Percentiles rank a stretch among this genome's conserved stretches.
These are phyloP conservation scores for Tulasnella sp. DNA, from an alignment of 768 basidiomycete species.

Conservation along the genomic window DNA sequence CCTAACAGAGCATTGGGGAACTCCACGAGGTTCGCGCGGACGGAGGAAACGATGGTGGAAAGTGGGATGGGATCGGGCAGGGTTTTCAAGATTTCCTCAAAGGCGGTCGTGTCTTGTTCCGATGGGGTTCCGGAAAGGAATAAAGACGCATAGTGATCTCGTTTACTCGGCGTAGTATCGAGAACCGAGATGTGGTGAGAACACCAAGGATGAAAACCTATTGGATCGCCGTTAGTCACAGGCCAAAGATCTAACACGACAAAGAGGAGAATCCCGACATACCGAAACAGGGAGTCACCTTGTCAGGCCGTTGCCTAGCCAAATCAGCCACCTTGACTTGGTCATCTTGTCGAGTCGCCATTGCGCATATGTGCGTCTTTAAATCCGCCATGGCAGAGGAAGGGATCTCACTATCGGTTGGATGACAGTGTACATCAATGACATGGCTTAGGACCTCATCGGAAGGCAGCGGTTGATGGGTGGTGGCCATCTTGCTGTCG, in stretches of 20 bases:
- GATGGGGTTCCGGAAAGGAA: slow-evolving; percentile 41
- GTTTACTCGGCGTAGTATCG: slow-evolving; percentile 40
- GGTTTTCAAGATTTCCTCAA: slow-evolving; percentile 49
- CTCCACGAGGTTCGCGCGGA: slow-evolving; percentile 51
- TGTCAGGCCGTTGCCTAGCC: slow-evolving; percentile 50
- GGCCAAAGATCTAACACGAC: neutral
- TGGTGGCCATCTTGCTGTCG: neutral
- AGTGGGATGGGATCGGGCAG: slow-evolving; percentile 71
- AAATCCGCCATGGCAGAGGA: slow-evolving; percentile 47
- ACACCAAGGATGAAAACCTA: slow-evolving; percentile 95
- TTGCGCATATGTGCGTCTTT: slow-evolving; percentile 68
- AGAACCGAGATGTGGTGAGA: slow-evolving; percentile 60
- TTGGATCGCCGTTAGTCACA: neutral
- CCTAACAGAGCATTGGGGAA: slow-evolving; percentile 77
- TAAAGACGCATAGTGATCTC: slow-evolving; percentile 65
- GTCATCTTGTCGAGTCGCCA: slow-evolving; percentile 50
- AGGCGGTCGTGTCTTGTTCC: slow-evolving; percentile 32
- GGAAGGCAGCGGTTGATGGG: slow-evolving; percentile 10
- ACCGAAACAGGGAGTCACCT: slow-evolving; percentile 82
- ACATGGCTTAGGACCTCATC: slow-evolving; percentile 51
- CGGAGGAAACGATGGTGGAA: slow-evolving; percentile 45
- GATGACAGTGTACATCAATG: slow-evolving; percentile 87
- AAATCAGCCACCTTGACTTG: slow-evolving; percentile 64
- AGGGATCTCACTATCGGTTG: slow-evolving; percentile 61
- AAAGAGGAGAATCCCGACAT: slow-evolving; percentile 30